Evolutionary conservation across 2,329 filamentous ascomycete genomes (phyloP).

Genomic region (Cytospora schulzeri): DNA sequence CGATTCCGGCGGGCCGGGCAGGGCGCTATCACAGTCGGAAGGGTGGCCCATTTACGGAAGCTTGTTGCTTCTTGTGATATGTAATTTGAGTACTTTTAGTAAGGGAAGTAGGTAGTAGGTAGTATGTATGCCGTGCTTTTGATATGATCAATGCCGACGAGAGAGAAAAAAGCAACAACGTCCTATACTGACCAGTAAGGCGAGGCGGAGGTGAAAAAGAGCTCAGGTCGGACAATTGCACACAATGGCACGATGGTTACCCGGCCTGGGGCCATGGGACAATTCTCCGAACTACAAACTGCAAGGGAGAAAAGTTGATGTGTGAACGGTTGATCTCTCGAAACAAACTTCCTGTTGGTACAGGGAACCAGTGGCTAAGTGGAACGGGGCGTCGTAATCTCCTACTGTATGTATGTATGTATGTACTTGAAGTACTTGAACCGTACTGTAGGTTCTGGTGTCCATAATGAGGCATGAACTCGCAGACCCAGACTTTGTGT

Average conservation of each 20-base stretch:
- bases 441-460: background rate
- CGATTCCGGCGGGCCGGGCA: constrained; percentile 19
- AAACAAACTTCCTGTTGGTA: background rate
- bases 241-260: background rate
- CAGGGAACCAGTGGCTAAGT: background rate
- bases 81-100: too few species aligned
- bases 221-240: constrained; percentile 1
- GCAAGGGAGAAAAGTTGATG: background rate
- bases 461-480: background rate
- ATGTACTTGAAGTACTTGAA: too few species aligned
- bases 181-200: constrained; percentile 4
- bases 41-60: constrained; percentile 14
- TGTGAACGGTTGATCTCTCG: background rate
- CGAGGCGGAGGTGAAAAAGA: background rate
- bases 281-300: background rate
- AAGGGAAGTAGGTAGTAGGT: too few species aligned
- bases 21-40: constrained; percentile 21
- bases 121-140: constrained; percentile 5
- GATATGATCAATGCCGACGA: constrained; percentile 7
- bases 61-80: too few species aligned
- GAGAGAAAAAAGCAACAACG: constrained; percentile 7
- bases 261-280: background rate
- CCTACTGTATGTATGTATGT: background rate
- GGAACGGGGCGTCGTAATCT: background rate
- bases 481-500: background rate